Percentiles rank a stretch among this genome's conserved stretches.
Evolutionary conservation across 176 grass and related monocot genomes (phyloP).

Genomic region (Ananas comosus): DNA sequence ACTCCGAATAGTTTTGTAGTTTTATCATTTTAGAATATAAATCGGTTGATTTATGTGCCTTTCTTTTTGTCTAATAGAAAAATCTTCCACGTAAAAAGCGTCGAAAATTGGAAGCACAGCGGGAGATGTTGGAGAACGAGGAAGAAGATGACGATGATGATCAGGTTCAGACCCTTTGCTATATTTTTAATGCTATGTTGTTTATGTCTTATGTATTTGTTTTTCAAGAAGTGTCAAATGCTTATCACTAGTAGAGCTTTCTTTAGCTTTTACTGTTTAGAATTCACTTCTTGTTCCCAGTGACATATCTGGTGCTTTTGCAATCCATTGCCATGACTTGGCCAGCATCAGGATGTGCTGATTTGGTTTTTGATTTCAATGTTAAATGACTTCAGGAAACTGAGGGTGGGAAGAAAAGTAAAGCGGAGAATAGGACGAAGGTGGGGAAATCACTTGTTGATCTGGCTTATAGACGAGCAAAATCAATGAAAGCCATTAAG

Average conservation of each 20-base stretch:
- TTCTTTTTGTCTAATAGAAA: slow-evolving; percentile 50
- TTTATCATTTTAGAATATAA: slow-evolving; percentile 2
- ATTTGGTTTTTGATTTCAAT: not conserved
- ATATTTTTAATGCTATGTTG: slow-evolving; percentile 8
- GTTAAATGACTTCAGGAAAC: slow-evolving; percentile 24
- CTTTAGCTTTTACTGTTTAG: too few relatives aligned
- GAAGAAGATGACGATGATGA: slow-evolving; percentile 38
- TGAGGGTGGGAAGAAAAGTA: slow-evolving; percentile 41
- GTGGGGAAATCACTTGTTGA: slow-evolving; percentile 63
- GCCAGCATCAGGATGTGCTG: not conserved
- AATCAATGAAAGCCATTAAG: slow-evolving; percentile 67
- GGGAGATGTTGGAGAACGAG: slow-evolving; percentile 62
- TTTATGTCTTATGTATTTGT: not conserved
- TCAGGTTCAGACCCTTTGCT: slow-evolving; percentile 40
- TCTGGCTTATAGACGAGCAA: slow-evolving; percentile 66
- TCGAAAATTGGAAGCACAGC: slow-evolving; percentile 61
- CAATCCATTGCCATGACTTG: not conserved
- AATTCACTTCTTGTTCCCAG: too few relatives aligned
- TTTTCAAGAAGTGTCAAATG: not conserved
- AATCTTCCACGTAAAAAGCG: slow-evolving; percentile 83
- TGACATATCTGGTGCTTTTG: not conserved
- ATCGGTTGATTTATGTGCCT: slow-evolving; percentile 15
- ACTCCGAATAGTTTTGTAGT: not conserved
- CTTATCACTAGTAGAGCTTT: too few relatives aligned
- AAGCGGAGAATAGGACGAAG: slow-evolving; percentile 34